Evolutionary conservation across 176 grass and related monocot genomes (phyloP).

Genomic region (Phoenix dactylifera): DNA sequence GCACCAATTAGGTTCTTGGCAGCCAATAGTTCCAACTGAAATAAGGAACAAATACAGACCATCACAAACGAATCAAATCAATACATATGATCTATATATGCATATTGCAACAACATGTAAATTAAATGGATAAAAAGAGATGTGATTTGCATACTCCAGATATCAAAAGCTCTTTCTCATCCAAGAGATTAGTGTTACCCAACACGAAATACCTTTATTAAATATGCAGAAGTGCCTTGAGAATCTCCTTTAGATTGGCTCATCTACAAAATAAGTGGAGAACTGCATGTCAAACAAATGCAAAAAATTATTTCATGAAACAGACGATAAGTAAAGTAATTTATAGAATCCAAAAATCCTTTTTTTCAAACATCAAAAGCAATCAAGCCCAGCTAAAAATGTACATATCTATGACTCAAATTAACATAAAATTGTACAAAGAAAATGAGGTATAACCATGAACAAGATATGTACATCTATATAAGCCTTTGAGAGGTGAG

Average conservation of each 20-base stretch:
- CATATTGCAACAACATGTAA: not conserved
- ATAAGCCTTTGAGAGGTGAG: too few relatives aligned
- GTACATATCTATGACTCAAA: too few relatives aligned
- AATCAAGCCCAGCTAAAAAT: too few relatives aligned
- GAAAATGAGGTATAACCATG: too few relatives aligned
- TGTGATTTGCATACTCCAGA: conserved; percentile 1
- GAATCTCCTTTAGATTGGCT: conserved; percentile 23
- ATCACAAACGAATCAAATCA: conserved; percentile 13
- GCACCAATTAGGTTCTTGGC: conserved; percentile 88
- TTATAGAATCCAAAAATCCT: too few relatives aligned
- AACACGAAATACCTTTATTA: conserved; percentile 60
- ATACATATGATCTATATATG: not conserved
- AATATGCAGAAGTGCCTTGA: conserved; percentile 50
- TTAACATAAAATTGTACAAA: too few relatives aligned
- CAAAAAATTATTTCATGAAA: conserved; percentile 10
- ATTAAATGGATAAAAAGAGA: not conserved
- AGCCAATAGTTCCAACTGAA: conserved; percentile 80
- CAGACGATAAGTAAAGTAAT: too few relatives aligned
- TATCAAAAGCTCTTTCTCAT: not conserved
- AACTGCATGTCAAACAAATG: conserved; percentile 30
- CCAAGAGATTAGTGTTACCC: not conserved
- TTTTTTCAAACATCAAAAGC: too few relatives aligned
- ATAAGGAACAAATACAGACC: conserved; percentile 10
- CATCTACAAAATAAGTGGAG: conserved; percentile 48
- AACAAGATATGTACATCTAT: too few relatives aligned